These are phyloP conservation scores for Agrocybe praecox DNA, from an alignment of 768 basidiomycete genomes.

Conservation along the genomic window DNA sequence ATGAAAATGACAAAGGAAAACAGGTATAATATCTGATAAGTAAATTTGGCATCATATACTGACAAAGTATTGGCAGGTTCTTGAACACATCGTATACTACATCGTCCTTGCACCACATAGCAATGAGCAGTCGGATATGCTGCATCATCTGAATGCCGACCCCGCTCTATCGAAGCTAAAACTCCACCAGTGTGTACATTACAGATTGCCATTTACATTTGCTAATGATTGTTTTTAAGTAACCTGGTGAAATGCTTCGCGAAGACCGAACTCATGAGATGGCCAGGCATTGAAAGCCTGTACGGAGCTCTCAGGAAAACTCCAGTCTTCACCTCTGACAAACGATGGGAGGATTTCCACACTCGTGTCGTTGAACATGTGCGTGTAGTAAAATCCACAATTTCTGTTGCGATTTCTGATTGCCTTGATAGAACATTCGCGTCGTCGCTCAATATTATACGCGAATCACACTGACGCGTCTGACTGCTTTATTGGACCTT, in stretches of 20 bases:
- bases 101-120: slow-evolving; percentile 91
- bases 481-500: slow-evolving; percentile 88
- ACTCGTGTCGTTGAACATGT: slow-evolving; percentile 97
- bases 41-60: slow-evolving; percentile 8
- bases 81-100: slow-evolving; percentile 95
- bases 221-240: slow-evolving; percentile 43
- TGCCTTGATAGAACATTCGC: slow-evolving; percentile 78
- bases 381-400: slow-evolving; percentile 33
- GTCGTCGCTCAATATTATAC: slow-evolving; percentile 95
- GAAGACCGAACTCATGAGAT: slow-evolving; percentile 92
- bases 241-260: slow-evolving; percentile 94
- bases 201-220: neutral
- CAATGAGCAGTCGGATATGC: slow-evolving; percentile 97
- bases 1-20: slow-evolving; percentile 68
- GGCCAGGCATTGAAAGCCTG: slow-evolving; percentile 89
- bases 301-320: slow-evolving; percentile 87
- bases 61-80: slow-evolving; percentile 52
- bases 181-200: slow-evolving; percentile 71
- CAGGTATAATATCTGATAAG: slow-evolving; percentile 44
- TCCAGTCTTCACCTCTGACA: slow-evolving; percentile 74
- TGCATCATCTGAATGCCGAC: slow-evolving; percentile 83
- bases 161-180: slow-evolving; percentile 80
- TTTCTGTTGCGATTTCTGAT: neutral
- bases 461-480: slow-evolving; percentile 81
- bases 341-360: slow-evolving; percentile 94